Evolutionary conservation across 768 basidiomycete species (phyloP).

Genomic region (Dictyophora rubrovolvata): DNA sequence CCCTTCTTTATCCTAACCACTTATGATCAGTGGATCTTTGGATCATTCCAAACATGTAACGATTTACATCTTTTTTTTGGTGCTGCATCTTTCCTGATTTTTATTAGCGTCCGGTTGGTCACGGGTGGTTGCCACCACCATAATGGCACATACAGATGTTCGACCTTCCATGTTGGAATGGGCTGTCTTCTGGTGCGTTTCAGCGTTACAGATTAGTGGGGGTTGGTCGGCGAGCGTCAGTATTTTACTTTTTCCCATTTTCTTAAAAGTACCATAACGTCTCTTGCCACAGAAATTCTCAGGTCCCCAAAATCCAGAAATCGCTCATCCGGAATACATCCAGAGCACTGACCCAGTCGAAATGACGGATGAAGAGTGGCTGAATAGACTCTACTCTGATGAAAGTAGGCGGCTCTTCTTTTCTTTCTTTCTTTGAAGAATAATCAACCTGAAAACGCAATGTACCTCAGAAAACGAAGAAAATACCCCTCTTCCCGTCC

Average conservation of each 20-base stretch:
- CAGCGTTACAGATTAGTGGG: slow-evolving; percentile 12
- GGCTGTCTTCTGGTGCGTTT: slow-evolving; percentile 20
- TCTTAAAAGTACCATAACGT: not conserved
- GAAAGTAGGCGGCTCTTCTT: no score
- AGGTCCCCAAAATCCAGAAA: not conserved
- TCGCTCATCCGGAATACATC: not conserved
- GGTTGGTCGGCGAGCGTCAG: not conserved
- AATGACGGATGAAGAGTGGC: not conserved
- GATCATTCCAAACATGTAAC: slow-evolving; percentile 30
- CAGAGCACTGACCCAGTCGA: not conserved
- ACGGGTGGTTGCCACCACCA: slow-evolving; percentile 13
- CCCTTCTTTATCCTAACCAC: slow-evolving; percentile 33
- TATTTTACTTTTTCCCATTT: not conserved
- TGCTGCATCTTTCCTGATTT: not conserved
- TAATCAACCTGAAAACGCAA: no score
- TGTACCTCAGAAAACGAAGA: no score
- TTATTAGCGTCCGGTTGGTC: slow-evolving; percentile 14
- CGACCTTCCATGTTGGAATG: slow-evolving; percentile 18
- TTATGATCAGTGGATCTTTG: slow-evolving; percentile 34
- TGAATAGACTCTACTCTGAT: not conserved
- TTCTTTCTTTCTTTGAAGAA: no score
- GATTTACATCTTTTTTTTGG: not conserved
- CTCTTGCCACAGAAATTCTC: not conserved
- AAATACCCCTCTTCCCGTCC: no score
- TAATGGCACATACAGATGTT: slow-evolving; percentile 8